A percentile compares a stretch with the other conserved stretches of the same genome.
These are phyloP conservation scores for Nothomitra cinnamomea DNA, from an alignment of 2,329 filamentous ascomycete species.

Conservation along the genomic window DNA sequence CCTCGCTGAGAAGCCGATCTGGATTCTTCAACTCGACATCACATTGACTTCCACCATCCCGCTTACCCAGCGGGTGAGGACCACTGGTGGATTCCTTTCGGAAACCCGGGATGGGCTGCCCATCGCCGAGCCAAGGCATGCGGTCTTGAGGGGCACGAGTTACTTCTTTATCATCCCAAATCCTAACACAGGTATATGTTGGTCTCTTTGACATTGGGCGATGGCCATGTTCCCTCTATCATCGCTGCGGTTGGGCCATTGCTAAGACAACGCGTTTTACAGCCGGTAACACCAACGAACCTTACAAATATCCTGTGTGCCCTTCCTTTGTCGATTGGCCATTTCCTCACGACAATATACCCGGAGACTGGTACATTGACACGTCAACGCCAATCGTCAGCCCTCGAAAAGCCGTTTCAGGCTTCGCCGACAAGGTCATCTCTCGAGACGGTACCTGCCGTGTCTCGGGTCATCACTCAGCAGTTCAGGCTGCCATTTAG, in stretches of 20 bases:
- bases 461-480: background rate
- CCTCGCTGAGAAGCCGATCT: background rate
- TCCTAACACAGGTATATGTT: background rate
- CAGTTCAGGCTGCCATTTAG: background rate
- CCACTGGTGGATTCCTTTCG: background rate
- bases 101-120: background rate
- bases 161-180: conserved; percentile 2
- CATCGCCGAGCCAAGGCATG: background rate
- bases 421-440: background rate
- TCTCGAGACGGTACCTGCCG: background rate
- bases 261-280: background rate
- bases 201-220: background rate
- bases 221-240: background rate
- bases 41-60: background rate
- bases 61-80: background rate
- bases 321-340: conserved; percentile 1
- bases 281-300: background rate
- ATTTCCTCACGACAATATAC: background rate
- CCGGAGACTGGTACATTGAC: background rate
- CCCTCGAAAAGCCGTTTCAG: background rate
- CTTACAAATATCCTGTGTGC: background rate
- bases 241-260: background rate
- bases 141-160: background rate
- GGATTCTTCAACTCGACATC: background rate
- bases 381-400: background rate